Conservation (phyloP, 2,329 filamentous ascomycete species). For the Ophiostoma sp. region DNA sequence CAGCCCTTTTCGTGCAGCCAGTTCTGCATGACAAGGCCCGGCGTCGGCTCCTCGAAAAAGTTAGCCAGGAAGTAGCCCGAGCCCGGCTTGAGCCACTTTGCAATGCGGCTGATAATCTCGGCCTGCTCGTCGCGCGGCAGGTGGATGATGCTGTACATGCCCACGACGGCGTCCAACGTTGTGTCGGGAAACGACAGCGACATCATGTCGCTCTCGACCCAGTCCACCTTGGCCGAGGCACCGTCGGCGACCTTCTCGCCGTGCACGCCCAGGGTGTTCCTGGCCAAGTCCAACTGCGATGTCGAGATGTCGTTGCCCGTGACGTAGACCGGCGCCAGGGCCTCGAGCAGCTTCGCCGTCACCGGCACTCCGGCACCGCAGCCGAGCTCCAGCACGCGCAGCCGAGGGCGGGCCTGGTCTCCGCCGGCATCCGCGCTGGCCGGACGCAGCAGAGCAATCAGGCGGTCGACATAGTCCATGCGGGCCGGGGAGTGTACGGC, state of each 20-base stretch:
- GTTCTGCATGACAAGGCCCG: conserved; percentile 33
- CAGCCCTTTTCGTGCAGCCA: conserved; percentile 41
- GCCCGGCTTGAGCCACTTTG: neutral
- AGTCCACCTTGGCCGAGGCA: neutral
- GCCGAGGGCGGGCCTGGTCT: neutral
- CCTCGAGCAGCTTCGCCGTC: neutral
- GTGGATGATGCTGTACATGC: neutral
- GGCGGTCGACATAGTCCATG: neutral
- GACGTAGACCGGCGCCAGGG: neutral
- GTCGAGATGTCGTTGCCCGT: neutral
- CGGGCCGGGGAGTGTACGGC: conserved; percentile 30
- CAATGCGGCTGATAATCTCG: neutral
- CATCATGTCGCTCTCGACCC: conserved; percentile 9
- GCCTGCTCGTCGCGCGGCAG: neutral
- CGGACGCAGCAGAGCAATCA: neutral
- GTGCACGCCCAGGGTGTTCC: neutral
- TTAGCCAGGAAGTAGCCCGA: neutral
- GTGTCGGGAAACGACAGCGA: neutral
- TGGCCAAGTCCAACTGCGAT: neutral
- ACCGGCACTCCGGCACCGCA: neutral
- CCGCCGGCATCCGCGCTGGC: too few species aligned
- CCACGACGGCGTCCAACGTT: neutral
- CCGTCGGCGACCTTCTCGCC: neutral
- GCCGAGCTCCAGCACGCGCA: neutral
- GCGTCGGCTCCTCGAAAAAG: conserved; percentile 29